Percentiles rank a stretch among this genome's conserved stretches.
phyloP scores from a whole-genome alignment of 768 basidiomycete species.

The Solioccasus polychromus region DNA sequence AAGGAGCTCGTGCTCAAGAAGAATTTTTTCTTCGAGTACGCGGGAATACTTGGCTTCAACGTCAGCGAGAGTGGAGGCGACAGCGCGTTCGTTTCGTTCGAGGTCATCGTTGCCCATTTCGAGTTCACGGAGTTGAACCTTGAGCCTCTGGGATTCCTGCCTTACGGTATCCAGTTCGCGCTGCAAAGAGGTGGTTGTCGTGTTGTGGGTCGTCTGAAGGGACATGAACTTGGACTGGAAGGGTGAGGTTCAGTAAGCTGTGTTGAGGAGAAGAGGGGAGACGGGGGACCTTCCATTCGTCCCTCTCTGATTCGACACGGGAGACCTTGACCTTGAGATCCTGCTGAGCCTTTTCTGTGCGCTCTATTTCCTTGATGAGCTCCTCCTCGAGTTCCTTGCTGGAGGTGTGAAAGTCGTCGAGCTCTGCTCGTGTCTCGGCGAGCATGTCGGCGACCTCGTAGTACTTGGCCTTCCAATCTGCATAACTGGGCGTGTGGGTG shows the following conservation, averaged over 20 bases:
- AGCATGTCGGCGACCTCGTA: slow-evolving; percentile 84
- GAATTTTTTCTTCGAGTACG: slow-evolving; percentile 93
- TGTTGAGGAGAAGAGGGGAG: not conserved
- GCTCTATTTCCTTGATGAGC: slow-evolving; percentile 84
- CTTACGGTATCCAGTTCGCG: slow-evolving; percentile 83
- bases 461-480: slow-evolving; percentile 79
- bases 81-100: slow-evolving; percentile 89
- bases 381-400: slow-evolving; percentile 93
- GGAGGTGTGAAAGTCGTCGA: slow-evolving; percentile 83
- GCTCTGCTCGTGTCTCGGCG: slow-evolving; percentile 77
- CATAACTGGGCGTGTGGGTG: slow-evolving; percentile 45
- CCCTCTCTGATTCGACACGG: slow-evolving; percentile 70
- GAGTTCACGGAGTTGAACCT: slow-evolving; percentile 78
- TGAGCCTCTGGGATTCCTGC: slow-evolving; percentile 66
- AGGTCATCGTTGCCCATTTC: slow-evolving; percentile 99
- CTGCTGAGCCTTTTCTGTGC: slow-evolving; percentile 81
- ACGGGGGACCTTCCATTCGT: slow-evolving; percentile 86
- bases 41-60: slow-evolving; percentile 87
- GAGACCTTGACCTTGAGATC: slow-evolving; percentile 72
- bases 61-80: slow-evolving; percentile 77
- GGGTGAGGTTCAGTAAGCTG: slow-evolving; percentile 5
- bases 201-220: slow-evolving; percentile 87
- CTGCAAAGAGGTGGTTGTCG: slow-evolving; percentile 86
- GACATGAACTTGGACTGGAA: slow-evolving; percentile 82
- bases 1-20: slow-evolving; percentile 92